Evolutionary conservation across 495 filamentous ascomycete genomes (phyloP), one percentile per base, ranked within the genome.

Genomic region (Articulospora tetracladia): DNA sequence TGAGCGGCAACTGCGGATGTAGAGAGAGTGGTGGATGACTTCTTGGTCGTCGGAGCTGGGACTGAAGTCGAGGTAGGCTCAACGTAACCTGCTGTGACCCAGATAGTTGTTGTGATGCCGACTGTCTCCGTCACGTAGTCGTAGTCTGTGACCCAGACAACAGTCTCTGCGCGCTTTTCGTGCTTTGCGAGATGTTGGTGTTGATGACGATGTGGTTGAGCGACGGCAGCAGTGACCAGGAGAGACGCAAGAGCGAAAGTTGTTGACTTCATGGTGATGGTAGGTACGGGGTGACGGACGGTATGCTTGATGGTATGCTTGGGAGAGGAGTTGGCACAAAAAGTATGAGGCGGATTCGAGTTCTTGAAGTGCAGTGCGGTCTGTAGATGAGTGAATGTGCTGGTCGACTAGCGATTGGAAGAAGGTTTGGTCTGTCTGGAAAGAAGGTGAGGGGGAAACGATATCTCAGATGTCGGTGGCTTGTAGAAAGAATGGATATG

Each of bases 151-250:
- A 78, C 73, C 41, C 79, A 61, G 19, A 53, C 53, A 10, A 68
- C 57, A 15, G 36, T 22, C 32, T 69, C 59, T 3, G 27, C 72
- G 26, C 74, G 74, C 64, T 78, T 75, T 54, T 76, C 63, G 25
- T 53, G 61, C 39, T 47, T 59, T 55, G 59, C 67, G 26, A 57
- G 72, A 44, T 69, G 70, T 55, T 71, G 63, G 53, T 73, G 73
- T 58, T 78, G 77, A 32, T 68, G 77, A 39, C 66, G 67, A 50
- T 74, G 74, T 34, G 76, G 79, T 62, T 81, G 74, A 24, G 77
- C 53, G 17, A 72, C 60, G 60, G 73, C 72, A 39, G 72, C 61
- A 17, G 77, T 71, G 59, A 74, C 75, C 70, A 82, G 62, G 30
- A 78, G 46, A 64, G 74, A 70, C 50, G 66, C 64, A 32, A 64